A percentile compares a stretch with the other conserved stretches of the same genome.
phyloP scores from a whole-genome alignment of 169 alveolate species.

The Plasmodium knowlesi region DNA sequence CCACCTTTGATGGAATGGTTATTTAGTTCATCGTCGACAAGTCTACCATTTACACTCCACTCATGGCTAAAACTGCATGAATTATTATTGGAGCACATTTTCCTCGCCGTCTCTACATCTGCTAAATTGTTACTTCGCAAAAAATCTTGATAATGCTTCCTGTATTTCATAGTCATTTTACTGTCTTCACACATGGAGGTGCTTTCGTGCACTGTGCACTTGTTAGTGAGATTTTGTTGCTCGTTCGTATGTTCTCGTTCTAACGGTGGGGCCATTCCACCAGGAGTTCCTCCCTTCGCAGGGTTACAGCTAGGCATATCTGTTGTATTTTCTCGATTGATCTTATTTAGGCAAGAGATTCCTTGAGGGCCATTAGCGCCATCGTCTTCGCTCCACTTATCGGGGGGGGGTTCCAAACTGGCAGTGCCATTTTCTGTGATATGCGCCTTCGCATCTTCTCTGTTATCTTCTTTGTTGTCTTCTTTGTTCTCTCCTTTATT shows the following conservation, averaged over 20 bases:
- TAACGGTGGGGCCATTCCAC: not conserved
- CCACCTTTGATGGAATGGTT: not conserved
- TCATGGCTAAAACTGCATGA: not conserved
- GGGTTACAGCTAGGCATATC: not conserved
- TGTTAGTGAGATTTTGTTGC: not conserved
- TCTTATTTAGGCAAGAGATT: not conserved
- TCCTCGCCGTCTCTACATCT: not conserved
- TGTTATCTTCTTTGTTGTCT: not conserved
- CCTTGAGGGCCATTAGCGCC: not conserved
- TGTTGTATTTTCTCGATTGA: not conserved
- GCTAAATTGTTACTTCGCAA: constrained; percentile 12
- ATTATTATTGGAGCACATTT: not conserved
- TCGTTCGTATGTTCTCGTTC: not conserved
- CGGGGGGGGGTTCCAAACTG: not conserved
- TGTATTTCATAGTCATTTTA: not conserved
- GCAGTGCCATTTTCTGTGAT: not conserved
- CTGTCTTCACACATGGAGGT: constrained; percentile 1
- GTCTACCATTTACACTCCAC: not conserved
- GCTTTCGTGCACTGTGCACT: not conserved
- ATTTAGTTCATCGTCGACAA: not conserved
- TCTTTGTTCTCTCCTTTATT: not conserved
- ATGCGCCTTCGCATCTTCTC: not conserved
- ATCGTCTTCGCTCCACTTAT: not conserved
- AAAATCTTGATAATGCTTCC: constrained; percentile 27
- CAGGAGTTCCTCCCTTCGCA: not conserved